Percentiles rank a stretch among this genome's conserved stretches.
phyloP scores from a whole-genome alignment of 2,329 filamentous ascomycete genomes.

The Stemphylium lycopersici region DNA sequence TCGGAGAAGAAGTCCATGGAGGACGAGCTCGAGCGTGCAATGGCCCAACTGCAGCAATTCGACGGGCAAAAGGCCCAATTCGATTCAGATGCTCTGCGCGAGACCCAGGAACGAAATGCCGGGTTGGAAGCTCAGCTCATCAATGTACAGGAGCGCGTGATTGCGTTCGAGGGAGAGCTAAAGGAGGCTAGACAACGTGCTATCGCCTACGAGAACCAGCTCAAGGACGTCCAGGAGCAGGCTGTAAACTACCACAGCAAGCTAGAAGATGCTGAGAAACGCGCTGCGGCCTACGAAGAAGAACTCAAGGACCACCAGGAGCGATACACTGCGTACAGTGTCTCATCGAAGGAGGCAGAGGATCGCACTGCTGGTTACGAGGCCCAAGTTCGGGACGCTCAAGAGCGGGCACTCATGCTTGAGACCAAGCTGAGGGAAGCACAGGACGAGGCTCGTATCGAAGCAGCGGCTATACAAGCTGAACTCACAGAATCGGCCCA shows the following conservation, averaged over 20 bases:
- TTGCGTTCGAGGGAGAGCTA: constrained; percentile 39
- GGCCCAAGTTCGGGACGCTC: constrained; percentile 39
- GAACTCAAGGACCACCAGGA: constrained; percentile 41
- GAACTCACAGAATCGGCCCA: constrained; percentile 42
- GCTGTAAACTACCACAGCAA: constrained; percentile 40
- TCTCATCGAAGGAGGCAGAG: constrained; percentile 28
- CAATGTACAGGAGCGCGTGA: constrained; percentile 43
- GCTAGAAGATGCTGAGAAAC: constrained; percentile 34
- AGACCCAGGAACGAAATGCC: constrained; percentile 41
- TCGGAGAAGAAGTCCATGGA: constrained; percentile 46
- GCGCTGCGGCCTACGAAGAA: constrained; percentile 35
- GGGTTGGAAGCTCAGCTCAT: constrained; percentile 41
- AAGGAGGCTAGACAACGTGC: constrained; percentile 35
- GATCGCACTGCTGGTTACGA: constrained; percentile 38
- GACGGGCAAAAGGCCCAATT: constrained; percentile 32
- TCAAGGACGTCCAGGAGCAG: constrained; percentile 41
- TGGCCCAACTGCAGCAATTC: constrained; percentile 38
- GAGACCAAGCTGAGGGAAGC: constrained; percentile 41
- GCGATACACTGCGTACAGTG: constrained; percentile 26
- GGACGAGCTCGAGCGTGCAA: constrained; percentile 44
- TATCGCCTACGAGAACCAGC: constrained; percentile 40
- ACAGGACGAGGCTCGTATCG: constrained; percentile 43
- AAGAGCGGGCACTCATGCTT: constrained; percentile 42
- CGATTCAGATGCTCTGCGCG: constrained; percentile 31
- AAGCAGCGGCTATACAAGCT: constrained; percentile 45